Conservation (phyloP, 352 stramenopile species). For the Pythium scleroteichum region DNA sequence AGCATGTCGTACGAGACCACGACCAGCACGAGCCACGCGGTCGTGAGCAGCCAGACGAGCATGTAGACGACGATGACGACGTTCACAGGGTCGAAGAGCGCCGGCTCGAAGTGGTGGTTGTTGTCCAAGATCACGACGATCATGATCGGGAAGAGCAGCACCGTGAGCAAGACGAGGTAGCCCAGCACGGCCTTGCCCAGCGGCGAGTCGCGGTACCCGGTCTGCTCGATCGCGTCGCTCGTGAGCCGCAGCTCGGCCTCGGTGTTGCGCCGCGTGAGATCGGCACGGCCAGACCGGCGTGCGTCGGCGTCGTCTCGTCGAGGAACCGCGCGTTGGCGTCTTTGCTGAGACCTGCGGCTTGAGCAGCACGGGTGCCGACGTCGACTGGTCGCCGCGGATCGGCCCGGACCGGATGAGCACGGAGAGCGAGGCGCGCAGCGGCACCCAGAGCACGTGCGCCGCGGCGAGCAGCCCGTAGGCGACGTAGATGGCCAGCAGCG, state of each 20-base stretch:
- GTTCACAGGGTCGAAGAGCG: constrained; percentile 57
- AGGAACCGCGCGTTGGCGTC: constrained; percentile 5
- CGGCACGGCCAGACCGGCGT: constrained; percentile 3
- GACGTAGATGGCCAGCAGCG: constrained; percentile 50
- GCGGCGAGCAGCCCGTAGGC: constrained; percentile 40
- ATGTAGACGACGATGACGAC: constrained; percentile 71
- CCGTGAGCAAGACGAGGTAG: constrained; percentile 60
- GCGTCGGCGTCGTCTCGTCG: constrained; percentile 1
- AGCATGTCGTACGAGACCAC: constrained; percentile 51
- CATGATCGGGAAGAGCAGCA: constrained; percentile 42
- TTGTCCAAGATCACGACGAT: constrained; percentile 61
- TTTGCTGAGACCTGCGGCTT: constrained; percentile 1
- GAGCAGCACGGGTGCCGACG: not conserved
- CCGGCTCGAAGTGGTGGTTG: constrained; percentile 45
- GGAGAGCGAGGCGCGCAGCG: constrained; percentile 8
- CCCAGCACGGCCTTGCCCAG: constrained; percentile 42
- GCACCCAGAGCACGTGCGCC: constrained; percentile 15
- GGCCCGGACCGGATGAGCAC: constrained; percentile 4
- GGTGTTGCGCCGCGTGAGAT: constrained; percentile 19
- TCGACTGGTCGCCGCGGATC: not conserved
- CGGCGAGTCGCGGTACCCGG: constrained; percentile 43
- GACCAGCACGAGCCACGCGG: constrained; percentile 49
- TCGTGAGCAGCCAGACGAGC: constrained; percentile 51
- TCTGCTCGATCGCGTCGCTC: constrained; percentile 51
- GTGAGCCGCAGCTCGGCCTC: constrained; percentile 12